A percentile compares a stretch with the other conserved stretches of the same genome.
Evolutionary conservation across 148 eudicot genomes (phyloP).

Genomic region (Amaranthus cruentus): DNA sequence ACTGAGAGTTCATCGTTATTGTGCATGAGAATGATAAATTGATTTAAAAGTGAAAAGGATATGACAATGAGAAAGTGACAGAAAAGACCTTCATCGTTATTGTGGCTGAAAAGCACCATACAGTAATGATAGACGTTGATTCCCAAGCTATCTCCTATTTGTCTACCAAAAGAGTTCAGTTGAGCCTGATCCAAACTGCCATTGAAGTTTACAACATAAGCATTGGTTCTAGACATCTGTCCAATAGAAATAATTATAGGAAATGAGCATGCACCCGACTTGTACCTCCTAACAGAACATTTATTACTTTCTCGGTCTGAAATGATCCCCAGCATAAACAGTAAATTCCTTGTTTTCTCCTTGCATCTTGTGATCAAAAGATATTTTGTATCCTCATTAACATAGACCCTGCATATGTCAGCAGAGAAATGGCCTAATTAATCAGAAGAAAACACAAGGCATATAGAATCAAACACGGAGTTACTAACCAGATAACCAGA

Average conservation of each 20-base stretch:
- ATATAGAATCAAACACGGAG: conserved; percentile 1
- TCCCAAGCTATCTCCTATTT: conserved; percentile 44
- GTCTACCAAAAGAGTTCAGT: conserved; percentile 40
- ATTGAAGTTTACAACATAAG: conserved; percentile 29
- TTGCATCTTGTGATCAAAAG: conserved; percentile 38
- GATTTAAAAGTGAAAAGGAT: background rate
- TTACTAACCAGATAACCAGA: conserved; percentile 53
- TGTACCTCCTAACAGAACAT: conserved; percentile 43
- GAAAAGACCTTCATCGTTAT: conserved; percentile 34
- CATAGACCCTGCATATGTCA: conserved; percentile 32
- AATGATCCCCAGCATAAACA: conserved; percentile 37
- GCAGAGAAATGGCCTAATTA: background rate
- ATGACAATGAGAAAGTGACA: background rate
- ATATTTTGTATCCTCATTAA: conserved; percentile 35
- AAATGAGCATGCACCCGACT: background rate
- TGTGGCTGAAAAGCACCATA: conserved; percentile 49
- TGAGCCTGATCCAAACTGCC: conserved; percentile 72
- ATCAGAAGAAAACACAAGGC: background rate
- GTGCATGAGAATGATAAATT: background rate
- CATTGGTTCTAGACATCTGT: background rate
- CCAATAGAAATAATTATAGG: background rate
- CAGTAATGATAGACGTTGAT: conserved; percentile 47
- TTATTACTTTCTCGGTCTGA: conserved; percentile 22
- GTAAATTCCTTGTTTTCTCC: conserved; percentile 48
- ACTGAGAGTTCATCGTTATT: too few relatives aligned